phyloP scores from a whole-genome alignment of 768 basidiomycete genomes.

The Leccinum sublutescens region DNA sequence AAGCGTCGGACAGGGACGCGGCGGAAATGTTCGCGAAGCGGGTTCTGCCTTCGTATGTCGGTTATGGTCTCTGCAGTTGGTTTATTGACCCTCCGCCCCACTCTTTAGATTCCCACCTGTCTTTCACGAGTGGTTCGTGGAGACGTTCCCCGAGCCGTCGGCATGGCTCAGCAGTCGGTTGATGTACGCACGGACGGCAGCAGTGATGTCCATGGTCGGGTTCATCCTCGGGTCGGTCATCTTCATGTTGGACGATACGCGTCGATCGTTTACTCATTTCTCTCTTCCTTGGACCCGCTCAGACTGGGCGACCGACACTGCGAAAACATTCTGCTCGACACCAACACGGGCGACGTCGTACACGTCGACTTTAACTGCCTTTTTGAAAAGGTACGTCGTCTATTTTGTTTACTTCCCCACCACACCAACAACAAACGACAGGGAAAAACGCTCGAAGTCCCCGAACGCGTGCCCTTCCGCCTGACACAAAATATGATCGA shows the following conservation, averaged over 20 bases:
- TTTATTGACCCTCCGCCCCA: background rate
- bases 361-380: slow-evolving; percentile 99
- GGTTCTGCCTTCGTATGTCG: slow-evolving; percentile 56
- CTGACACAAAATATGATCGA: slow-evolving; percentile 92
- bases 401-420: background rate
- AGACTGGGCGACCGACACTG: slow-evolving; percentile 98
- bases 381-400: slow-evolving; percentile 76
- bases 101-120: slow-evolving; percentile 68
- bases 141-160: slow-evolving; percentile 94
- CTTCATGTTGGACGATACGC: background rate
- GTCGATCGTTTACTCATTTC: background rate
- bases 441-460: slow-evolving; percentile 83
- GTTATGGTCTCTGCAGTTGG: background rate
- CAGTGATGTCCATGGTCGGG: slow-evolving; percentile 99
- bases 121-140: slow-evolving; percentile 97
- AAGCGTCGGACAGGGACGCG: slow-evolving; percentile 46
- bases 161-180: slow-evolving; percentile 92
- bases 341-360: slow-evolving; percentile 82
- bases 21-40: slow-evolving; percentile 50
- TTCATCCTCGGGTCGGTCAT: slow-evolving; percentile 81
- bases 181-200: slow-evolving; percentile 82
- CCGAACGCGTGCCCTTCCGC: slow-evolving; percentile 92
- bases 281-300: background rate
- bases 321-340: slow-evolving; percentile 94
- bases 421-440: slow-evolving; percentile 15